These are phyloP conservation scores for Pleurotus giganteus DNA, from an alignment of 768 basidiomycete species.

Conservation along the genomic window DNA sequence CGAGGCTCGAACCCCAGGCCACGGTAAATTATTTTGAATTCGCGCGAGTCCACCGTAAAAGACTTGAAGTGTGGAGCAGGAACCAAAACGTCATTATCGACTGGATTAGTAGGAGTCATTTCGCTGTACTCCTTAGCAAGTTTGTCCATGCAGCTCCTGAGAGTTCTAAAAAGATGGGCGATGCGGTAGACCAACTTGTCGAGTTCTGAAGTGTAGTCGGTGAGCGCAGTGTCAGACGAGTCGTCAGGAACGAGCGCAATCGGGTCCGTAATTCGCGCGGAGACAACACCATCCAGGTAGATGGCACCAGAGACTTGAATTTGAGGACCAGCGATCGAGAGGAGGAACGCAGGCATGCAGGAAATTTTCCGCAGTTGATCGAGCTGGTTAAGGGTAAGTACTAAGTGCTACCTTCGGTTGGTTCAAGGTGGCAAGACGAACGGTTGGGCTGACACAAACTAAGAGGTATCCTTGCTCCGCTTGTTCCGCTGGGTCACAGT, in stretches of 20 bases:
- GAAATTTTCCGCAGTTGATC: background rate
- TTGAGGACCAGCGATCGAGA: background rate
- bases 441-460: background rate
- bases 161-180: background rate
- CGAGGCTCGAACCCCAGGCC: background rate
- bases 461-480: background rate
- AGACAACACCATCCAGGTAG: constrained; percentile 3
- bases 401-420: background rate
- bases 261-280: background rate
- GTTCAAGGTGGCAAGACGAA: background rate
- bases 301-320: background rate
- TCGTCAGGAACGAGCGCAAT: background rate
- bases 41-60: background rate
- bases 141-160: background rate
- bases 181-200: background rate
- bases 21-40: background rate
- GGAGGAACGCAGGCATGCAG: background rate
- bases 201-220: background rate
- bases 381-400: background rate
- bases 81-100: background rate
- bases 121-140: background rate
- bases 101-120: background rate
- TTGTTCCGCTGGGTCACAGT: background rate
- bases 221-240: background rate
- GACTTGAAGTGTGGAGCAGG: background rate